Conservation (phyloP, 768 basidiomycete genomes). For the Psilocybe tampanensis region DNA sequence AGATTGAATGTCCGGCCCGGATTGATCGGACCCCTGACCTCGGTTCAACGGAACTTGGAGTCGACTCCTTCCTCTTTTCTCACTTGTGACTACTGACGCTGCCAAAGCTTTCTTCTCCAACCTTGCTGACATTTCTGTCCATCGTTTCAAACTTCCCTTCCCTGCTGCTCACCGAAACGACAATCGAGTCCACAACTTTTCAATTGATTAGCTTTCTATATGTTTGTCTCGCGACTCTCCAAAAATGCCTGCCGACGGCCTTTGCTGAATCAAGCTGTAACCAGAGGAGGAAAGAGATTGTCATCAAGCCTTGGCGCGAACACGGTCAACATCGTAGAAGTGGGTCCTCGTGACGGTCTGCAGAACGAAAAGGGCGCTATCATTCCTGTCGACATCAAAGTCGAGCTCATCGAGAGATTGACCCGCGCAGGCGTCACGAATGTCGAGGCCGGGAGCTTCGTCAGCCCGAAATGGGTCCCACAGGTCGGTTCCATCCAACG, state of each 20-base stretch:
- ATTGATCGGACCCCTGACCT: too few relatives aligned
- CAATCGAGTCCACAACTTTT: too few relatives aligned
- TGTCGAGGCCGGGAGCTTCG: slow-evolving; percentile 89
- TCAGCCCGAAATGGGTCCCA: slow-evolving; percentile 92
- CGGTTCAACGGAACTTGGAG: too few relatives aligned
- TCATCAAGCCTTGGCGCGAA: background rate
- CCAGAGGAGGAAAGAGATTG: background rate
- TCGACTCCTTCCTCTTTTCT: too few relatives aligned
- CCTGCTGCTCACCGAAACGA: background rate
- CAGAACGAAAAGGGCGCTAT: slow-evolving; percentile 79
- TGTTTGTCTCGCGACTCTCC: background rate
- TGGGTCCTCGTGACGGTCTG: slow-evolving; percentile 88
- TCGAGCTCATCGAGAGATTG: slow-evolving; percentile 78
- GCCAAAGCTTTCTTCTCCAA: too few relatives aligned
- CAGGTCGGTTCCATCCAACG: slow-evolving; percentile 64
- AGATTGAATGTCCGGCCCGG: too few relatives aligned
- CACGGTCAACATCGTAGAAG: slow-evolving; percentile 79
- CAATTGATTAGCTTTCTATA: background rate
- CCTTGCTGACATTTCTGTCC: too few relatives aligned
- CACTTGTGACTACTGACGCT: too few relatives aligned
- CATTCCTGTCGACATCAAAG: slow-evolving; percentile 74
- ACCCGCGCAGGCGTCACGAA: slow-evolving; percentile 63
- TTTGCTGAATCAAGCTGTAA: background rate
- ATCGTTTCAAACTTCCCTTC: too few relatives aligned
- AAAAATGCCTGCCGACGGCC: background rate